Percentiles rank a stretch among this genome's conserved stretches.
These are phyloP conservation scores for Phytophthora hibernalis DNA, from an alignment of 352 stramenopile genomes.

Conservation along the genomic window DNA sequence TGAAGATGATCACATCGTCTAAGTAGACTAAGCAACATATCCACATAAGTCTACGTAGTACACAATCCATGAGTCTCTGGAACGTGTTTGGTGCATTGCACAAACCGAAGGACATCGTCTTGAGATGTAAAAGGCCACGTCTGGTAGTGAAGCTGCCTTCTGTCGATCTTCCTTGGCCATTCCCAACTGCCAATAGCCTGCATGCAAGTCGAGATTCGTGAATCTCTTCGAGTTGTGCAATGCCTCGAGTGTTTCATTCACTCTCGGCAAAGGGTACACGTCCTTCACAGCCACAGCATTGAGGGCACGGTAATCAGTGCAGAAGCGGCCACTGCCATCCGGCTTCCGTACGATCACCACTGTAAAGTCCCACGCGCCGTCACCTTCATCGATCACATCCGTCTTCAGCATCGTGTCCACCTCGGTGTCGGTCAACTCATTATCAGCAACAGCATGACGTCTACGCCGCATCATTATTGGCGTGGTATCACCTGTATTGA, in stretches of 20 bases:
- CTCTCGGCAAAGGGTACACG: slow-evolving; percentile 25
- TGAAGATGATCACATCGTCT: slow-evolving; percentile 38
- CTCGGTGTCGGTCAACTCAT: slow-evolving; percentile 21
- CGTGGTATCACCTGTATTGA: slow-evolving; percentile 18
- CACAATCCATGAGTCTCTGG: slow-evolving; percentile 36
- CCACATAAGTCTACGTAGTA: slow-evolving; percentile 27
- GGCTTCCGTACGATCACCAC: slow-evolving; percentile 15
- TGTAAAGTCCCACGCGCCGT: slow-evolving; percentile 26
- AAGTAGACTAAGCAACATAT: slow-evolving; percentile 30
- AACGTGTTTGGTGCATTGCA: slow-evolving; percentile 36
- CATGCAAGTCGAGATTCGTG: background rate
- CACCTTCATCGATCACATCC: slow-evolving; percentile 19
- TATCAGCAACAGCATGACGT: slow-evolving; percentile 7
- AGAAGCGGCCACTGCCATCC: slow-evolving; percentile 17
- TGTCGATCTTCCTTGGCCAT: slow-evolving; percentile 7
- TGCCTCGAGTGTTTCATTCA: slow-evolving; percentile 28
- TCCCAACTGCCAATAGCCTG: background rate
- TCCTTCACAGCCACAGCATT: slow-evolving; percentile 22
- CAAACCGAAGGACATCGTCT: slow-evolving; percentile 26
- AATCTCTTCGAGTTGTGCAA: background rate
- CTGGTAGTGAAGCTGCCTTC: slow-evolving; percentile 27
- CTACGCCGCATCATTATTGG: slow-evolving; percentile 16
- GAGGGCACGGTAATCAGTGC: slow-evolving; percentile 30
- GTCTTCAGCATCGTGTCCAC: slow-evolving; percentile 17
- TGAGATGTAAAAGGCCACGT: slow-evolving; percentile 22